These are phyloP conservation scores for Stellera chamaejasme DNA, from an alignment of 345 rosid genomes.

Conservation along the genomic window DNA sequence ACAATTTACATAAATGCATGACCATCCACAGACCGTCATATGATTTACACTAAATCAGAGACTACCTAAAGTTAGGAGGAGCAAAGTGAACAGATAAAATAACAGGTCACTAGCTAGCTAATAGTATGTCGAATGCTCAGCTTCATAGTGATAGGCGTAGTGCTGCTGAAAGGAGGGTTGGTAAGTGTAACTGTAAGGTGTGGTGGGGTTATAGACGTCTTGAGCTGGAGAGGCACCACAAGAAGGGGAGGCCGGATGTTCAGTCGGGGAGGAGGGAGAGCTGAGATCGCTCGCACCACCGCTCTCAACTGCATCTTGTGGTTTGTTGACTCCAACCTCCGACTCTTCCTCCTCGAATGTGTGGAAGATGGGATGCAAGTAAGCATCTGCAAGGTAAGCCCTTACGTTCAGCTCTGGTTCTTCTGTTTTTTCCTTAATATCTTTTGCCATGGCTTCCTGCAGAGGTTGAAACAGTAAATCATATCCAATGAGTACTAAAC, in stretches of 20 bases:
- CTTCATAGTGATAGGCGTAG: constrained; percentile 32
- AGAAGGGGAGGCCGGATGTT: constrained; percentile 24
- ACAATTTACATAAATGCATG: too few relatives aligned
- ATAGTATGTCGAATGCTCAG: constrained; percentile 10
- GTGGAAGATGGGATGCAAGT: constrained; percentile 86
- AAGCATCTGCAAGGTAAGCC: constrained; percentile 80
- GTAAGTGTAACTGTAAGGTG: constrained; percentile 27
- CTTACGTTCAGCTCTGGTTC: constrained; percentile 53
- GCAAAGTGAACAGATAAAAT: too few relatives aligned
- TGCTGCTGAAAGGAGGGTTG: constrained; percentile 30
- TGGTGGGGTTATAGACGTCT: constrained; percentile 26
- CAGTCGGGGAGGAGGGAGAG: constrained; percentile 47
- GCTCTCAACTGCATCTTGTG: constrained; percentile 22
- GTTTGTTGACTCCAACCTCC: constrained; percentile 36
- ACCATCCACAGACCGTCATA: too few relatives aligned
- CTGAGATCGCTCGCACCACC: constrained; percentile 35
- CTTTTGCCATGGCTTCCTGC: constrained; percentile 97
- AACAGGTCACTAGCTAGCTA: too few relatives aligned
- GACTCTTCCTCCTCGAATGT: constrained; percentile 60
- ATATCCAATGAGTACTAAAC: not conserved
- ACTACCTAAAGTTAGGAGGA: too few relatives aligned
- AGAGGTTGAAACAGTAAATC: not conserved
- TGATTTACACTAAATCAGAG: too few relatives aligned
- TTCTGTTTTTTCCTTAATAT: constrained; percentile 40
- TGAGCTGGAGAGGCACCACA: constrained; percentile 25